Conservation (phyloP, 2,329 filamentous ascomycete species). For the Fusarium drepaniforme region DNA sequence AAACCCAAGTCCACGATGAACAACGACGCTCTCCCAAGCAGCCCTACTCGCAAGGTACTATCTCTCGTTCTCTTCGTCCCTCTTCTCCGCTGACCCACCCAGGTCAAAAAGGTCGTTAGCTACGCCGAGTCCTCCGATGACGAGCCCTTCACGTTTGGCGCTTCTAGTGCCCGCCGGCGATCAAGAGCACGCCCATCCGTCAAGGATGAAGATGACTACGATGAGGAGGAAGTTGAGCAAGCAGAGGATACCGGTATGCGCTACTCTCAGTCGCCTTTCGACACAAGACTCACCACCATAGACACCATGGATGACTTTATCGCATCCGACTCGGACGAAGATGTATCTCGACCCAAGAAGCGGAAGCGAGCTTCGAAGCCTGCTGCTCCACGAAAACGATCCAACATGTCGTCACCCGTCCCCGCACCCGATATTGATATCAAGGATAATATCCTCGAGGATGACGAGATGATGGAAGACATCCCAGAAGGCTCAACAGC, state of each 20-base stretch:
- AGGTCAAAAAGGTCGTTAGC: constrained; percentile 72
- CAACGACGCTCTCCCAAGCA: constrained; percentile 59
- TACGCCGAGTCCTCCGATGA: constrained; percentile 91
- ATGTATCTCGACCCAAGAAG: constrained; percentile 72
- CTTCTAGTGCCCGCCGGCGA: constrained; percentile 54
- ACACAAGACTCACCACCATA: constrained; percentile 40
- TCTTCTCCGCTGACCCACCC: constrained; percentile 2
- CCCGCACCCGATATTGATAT: constrained; percentile 29
- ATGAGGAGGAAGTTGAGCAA: constrained; percentile 73
- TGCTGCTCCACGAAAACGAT: constrained; percentile 70
- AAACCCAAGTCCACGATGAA: constrained; percentile 51
- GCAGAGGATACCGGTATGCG: constrained; percentile 70
- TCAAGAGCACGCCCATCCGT: constrained; percentile 69
- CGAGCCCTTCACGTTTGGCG: constrained; percentile 70
- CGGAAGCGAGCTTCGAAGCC: constrained; percentile 75
- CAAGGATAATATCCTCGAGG: constrained; percentile 62
- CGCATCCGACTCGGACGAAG: constrained; percentile 83
- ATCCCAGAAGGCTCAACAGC: constrained; percentile 77
- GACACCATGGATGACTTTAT: constrained; percentile 89
- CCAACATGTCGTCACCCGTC: constrained; percentile 62
- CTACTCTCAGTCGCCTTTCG: no score
- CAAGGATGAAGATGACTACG: constrained; percentile 78
- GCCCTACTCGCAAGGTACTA: constrained; percentile 83
- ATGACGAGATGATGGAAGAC: constrained; percentile 68
- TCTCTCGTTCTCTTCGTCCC: no score